These are phyloP conservation scores for Lobosporangium transversale DNA, from an alignment of 192 early-diverging fungal genomes.

Conservation along the genomic window DNA sequence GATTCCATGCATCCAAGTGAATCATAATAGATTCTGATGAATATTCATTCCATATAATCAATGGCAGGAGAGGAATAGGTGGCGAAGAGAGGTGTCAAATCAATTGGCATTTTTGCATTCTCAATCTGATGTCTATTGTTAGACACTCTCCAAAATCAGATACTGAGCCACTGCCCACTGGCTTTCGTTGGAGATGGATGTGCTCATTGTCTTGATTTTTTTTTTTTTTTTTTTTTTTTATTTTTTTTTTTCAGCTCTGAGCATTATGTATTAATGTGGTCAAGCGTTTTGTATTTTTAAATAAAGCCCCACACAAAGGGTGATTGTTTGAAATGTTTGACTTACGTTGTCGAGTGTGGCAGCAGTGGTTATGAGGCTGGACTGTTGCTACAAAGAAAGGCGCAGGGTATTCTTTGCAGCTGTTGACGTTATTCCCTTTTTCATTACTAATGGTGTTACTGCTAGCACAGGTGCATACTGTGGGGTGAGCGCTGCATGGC, in stretches of 20 bases:
- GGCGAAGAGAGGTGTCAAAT: too few species aligned
- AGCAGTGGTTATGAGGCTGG: slow-evolving; percentile 6
- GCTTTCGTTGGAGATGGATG: not conserved
- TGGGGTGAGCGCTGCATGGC: slow-evolving; percentile 20
- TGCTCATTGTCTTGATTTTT: not conserved
- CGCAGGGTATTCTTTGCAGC: not conserved
- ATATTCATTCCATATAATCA: too few species aligned
- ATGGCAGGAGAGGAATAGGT: too few species aligned
- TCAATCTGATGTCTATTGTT: slow-evolving; percentile 9
- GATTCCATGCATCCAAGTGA: too few species aligned
- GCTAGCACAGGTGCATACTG: slow-evolving; percentile 18
- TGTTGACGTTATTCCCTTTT: not conserved
- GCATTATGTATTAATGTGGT: too few species aligned
- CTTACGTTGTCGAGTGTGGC: slow-evolving; percentile 20
- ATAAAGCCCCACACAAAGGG: too few species aligned
- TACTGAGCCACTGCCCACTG: not conserved
- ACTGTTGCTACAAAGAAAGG: not conserved
- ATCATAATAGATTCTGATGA: too few species aligned
- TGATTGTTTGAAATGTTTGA: too few species aligned
- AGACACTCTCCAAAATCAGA: not conserved
- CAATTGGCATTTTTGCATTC: too few species aligned
- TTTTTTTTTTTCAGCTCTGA: not conserved
- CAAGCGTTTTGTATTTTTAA: too few species aligned
- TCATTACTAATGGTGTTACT: not conserved
- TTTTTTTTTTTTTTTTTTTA: not conserved